Percentiles rank a stretch among this genome's conserved stretches.
These are phyloP conservation scores for Fusarium staphyleae DNA, from an alignment of 2,329 filamentous ascomycete species.

Conservation along the genomic window DNA sequence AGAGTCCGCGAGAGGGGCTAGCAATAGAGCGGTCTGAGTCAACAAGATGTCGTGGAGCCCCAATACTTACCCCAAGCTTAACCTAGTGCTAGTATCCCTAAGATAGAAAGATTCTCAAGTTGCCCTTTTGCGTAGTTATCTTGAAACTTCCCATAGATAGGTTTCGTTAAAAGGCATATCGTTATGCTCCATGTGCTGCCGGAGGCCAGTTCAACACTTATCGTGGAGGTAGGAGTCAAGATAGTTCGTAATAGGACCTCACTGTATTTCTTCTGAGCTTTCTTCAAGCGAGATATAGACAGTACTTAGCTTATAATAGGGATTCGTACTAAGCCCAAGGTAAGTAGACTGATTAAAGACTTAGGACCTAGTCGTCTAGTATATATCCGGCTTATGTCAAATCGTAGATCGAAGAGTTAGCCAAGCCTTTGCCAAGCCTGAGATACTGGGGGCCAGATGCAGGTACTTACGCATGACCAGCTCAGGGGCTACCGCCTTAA, in stretches of 20 bases:
- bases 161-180: not conserved
- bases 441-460: not conserved
- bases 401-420: not conserved
- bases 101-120: not conserved
- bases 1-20: not conserved
- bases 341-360: not conserved
- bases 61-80: not conserved
- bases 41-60: not conserved
- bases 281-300: not conserved
- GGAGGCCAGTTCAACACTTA: not conserved
- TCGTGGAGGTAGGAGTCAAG: not conserved
- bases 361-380: not conserved
- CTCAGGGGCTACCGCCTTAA: not conserved
- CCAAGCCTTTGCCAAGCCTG: not conserved
- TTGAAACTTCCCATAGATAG: not conserved
- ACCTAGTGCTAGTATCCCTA: not conserved
- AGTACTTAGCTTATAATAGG: not conserved
- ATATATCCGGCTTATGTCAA: not conserved
- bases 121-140: not conserved
- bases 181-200: constrained; percentile 8
- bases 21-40: not conserved
- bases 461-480: not conserved
- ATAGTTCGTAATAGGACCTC: not conserved
- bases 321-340: not conserved
- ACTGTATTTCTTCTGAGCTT: not conserved